These are phyloP conservation scores for Beauveria scarabaeidicola DNA, from an alignment of 2,329 filamentous ascomycete genomes.

Conservation along the genomic window DNA sequence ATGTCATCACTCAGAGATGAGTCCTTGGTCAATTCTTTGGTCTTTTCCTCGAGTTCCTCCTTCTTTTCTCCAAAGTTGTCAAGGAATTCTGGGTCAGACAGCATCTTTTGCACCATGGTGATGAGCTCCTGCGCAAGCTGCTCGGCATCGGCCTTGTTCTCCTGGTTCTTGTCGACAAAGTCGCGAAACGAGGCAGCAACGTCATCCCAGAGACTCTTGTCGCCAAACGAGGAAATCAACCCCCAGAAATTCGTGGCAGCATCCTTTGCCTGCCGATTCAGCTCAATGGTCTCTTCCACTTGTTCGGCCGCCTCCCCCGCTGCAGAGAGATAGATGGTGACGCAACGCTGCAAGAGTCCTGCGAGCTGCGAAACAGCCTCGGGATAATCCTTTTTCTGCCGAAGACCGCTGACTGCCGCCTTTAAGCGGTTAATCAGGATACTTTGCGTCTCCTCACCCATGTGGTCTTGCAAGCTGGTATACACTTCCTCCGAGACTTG, in stretches of 20 bases:
- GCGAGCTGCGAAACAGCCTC: slow-evolving; percentile 77
- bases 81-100: slow-evolving; percentile 81
- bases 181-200: slow-evolving; percentile 60
- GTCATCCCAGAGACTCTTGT: slow-evolving; percentile 64
- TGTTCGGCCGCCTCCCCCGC: slow-evolving; percentile 58
- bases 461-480: slow-evolving; percentile 64
- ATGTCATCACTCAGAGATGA: slow-evolving; percentile 65
- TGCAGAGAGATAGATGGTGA: slow-evolving; percentile 65
- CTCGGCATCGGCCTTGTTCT: slow-evolving; percentile 77
- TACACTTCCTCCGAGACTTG: slow-evolving; percentile 51
- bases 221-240: slow-evolving; percentile 72
- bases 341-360: slow-evolving; percentile 68
- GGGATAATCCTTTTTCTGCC: slow-evolving; percentile 71
- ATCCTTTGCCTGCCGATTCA: slow-evolving; percentile 65
- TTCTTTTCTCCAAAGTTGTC: slow-evolving; percentile 57
- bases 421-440: slow-evolving; percentile 69
- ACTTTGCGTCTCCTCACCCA: slow-evolving; percentile 63
- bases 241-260: slow-evolving; percentile 75
- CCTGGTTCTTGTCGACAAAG: slow-evolving; percentile 59
- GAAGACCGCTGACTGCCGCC: slow-evolving; percentile 63
- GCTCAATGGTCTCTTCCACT: slow-evolving; percentile 60
- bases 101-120: slow-evolving; percentile 66
- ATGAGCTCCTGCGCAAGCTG: slow-evolving; percentile 64
- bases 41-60: slow-evolving; percentile 41
- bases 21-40: slow-evolving; percentile 56